A percentile compares a stretch with the other conserved stretches of the same genome.
Evolutionary conservation across 2,329 filamentous ascomycete genomes (phyloP).

Genomic region (Sphaerulina musiva): DNA sequence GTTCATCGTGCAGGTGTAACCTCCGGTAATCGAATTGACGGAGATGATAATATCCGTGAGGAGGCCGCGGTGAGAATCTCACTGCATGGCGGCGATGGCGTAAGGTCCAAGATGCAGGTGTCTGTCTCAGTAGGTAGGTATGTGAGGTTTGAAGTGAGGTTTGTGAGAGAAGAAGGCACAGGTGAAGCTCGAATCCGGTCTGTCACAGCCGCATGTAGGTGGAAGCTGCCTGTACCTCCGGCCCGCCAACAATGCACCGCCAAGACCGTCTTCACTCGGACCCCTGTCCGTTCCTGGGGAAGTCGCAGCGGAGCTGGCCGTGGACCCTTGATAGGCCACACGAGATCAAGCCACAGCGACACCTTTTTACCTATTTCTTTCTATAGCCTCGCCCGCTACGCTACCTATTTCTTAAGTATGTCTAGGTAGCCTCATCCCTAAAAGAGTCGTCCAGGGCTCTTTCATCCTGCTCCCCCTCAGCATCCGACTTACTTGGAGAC

Average conservation of each 20-base stretch:
- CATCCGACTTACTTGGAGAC: not conserved
- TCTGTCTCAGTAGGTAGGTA: no score
- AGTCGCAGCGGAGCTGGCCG: not conserved
- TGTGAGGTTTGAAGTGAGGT: not conserved
- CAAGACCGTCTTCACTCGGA: no score
- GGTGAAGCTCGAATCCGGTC: not conserved
- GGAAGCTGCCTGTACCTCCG: no score
- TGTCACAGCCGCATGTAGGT: no score
- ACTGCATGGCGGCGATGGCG: not conserved
- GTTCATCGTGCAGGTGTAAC: not conserved
- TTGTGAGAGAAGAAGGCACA: not conserved
- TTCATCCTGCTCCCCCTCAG: not conserved
- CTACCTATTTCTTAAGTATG: constrained; percentile 12
- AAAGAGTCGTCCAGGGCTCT: not conserved
- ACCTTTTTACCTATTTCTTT: not conserved
- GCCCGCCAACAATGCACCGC: no score
- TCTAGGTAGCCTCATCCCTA: constrained; percentile 1
- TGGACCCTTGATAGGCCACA: constrained; percentile 9
- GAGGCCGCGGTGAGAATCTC: not conserved
- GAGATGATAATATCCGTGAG: not conserved
- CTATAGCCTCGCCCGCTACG: not conserved
- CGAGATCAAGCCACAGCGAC: not conserved
- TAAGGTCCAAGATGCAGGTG: not conserved
- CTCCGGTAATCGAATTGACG: not conserved
- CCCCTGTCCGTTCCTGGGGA: no score